Percentiles rank a stretch among this genome's conserved stretches.
Conservation (phyloP, 495 filamentous ascomycete species). For the Annulohypoxylon bovei region DNA sequence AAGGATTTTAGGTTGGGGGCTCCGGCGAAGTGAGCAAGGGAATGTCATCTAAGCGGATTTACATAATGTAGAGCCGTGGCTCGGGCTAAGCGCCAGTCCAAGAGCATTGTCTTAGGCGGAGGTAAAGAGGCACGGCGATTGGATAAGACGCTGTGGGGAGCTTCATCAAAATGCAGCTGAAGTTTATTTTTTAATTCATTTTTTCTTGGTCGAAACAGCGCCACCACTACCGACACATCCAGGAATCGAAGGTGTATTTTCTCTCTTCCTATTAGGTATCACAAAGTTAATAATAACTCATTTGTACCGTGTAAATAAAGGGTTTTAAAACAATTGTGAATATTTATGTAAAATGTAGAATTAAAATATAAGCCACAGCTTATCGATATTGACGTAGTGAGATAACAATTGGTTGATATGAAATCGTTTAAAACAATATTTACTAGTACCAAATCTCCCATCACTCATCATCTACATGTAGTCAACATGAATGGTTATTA, state of each 20-base stretch:
- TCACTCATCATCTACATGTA: neutral
- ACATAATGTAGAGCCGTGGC: constrained; percentile 22
- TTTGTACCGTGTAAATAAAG: neutral
- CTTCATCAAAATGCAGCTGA: constrained; percentile 13
- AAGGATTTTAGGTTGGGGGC: neutral
- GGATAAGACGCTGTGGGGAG: constrained; percentile 29
- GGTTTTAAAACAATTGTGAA: neutral
- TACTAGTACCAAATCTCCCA: neutral
- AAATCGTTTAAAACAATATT: neutral
- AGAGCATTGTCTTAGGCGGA: constrained; percentile 20
- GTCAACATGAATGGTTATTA: neutral
- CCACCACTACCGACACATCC: neutral
- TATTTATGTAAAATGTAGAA: neutral
- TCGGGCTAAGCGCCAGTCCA: constrained; percentile 13
- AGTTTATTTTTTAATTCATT: constrained; percentile 8
- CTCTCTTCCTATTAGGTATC: neutral
- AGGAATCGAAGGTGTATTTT: neutral
- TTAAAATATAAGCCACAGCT: neutral
- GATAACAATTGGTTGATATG: constrained; percentile 10
- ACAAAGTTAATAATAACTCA: neutral
- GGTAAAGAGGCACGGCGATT: constrained; percentile 19
- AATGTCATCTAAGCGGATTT: constrained; percentile 20
- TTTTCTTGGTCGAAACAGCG: neutral
- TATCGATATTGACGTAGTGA: constrained; percentile 4
- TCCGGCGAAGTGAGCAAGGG: constrained; percentile 13